Evolutionary conservation across 1,139 yeast species (phyloP).

Genomic region (Yamadazyma blattariae): DNA sequence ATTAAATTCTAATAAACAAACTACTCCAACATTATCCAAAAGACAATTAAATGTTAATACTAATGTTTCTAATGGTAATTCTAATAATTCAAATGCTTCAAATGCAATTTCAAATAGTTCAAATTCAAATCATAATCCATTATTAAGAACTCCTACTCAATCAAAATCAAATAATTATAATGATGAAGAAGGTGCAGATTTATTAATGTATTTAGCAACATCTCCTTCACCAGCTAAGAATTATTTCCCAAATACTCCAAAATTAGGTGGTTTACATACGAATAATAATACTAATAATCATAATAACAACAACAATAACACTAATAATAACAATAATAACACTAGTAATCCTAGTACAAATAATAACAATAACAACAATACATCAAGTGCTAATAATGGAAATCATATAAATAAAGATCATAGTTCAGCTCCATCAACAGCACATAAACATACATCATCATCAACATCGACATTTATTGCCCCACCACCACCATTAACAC

Average conservation of each 20-base stretch:
- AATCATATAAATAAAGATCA: neutral
- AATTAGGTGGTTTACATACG: constrained; percentile 4
- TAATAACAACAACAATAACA: too few relatives aligned
- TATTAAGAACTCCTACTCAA: constrained; percentile 42
- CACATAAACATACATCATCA: constrained; percentile 16
- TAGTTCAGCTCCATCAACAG: constrained; percentile 17
- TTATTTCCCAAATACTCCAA: constrained; percentile 34
- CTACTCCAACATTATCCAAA: constrained; percentile 36
- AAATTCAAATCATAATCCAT: constrained; percentile 13
- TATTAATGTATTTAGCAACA: constrained; percentile 77
- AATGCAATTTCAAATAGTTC: constrained; percentile 3
- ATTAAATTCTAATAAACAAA: constrained; percentile 21
- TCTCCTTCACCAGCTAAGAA: constrained; percentile 75
- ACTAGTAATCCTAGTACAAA: constrained; percentile 4
- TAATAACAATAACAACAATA: neutral
- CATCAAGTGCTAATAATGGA: too few relatives aligned
- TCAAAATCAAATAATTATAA: constrained; percentile 21
- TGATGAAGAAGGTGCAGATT: constrained; percentile 79
- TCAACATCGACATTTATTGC: constrained; percentile 28
- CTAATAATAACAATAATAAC: neutral
- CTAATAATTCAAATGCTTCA: neutral
- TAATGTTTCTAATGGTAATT: constrained; percentile 3
- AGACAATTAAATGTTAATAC: constrained; percentile 15
- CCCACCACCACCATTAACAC: constrained; percentile 47
- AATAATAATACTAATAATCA: neutral